These are phyloP conservation scores for Amaranthus tricolor DNA, from an alignment of 179 eudicot genomes.

Conservation along the genomic window DNA sequence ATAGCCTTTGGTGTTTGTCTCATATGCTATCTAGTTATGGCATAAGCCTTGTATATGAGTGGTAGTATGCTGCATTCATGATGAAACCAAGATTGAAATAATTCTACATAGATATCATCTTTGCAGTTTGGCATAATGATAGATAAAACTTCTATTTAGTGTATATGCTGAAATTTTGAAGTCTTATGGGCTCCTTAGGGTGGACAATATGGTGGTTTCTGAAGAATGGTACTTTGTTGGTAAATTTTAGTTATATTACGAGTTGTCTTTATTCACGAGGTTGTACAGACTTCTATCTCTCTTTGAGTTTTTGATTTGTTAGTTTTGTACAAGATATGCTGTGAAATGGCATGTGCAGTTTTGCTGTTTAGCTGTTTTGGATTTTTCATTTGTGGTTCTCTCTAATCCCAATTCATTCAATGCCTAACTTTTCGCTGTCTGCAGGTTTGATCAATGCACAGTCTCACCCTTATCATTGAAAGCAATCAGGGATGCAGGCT, in stretches of 20 bases:
- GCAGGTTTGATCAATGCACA: conserved; percentile 87
- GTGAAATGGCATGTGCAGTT: not conserved
- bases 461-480: conserved; percentile 73
- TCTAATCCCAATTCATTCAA: not conserved
- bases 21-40: not conserved
- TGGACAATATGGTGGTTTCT: not conserved
- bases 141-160: not conserved
- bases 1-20: not conserved
- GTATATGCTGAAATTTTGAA: not conserved
- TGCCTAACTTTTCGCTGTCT: conserved; percentile 6
- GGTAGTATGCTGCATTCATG: not conserved
- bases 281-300: not conserved
- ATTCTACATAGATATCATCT: not conserved
- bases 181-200: not conserved
- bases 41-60: not conserved
- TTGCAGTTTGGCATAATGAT: not conserved
- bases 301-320: not conserved
- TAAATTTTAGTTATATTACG: not conserved
- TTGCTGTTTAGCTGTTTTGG: not conserved
- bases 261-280: not conserved
- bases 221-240: not conserved
- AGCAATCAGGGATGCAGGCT: conserved; percentile 86
- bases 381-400: not conserved
- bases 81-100: no score
- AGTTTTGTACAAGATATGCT: not conserved